Evolutionary conservation across 2,329 filamentous ascomycete species (phyloP).

Genomic region (Hirsutella thompsonii): DNA sequence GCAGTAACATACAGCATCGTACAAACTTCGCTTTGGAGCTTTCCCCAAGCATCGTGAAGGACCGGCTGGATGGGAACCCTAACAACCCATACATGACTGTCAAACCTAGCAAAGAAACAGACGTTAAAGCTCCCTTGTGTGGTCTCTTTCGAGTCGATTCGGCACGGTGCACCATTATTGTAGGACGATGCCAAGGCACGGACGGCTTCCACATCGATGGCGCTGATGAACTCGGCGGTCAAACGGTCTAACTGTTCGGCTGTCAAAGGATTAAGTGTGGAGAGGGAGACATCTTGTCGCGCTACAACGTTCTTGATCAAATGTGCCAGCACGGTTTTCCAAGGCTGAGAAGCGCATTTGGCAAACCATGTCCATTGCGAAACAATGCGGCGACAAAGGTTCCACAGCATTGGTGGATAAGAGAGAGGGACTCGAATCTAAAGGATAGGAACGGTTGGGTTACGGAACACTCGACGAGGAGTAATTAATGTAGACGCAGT

Average conservation of each 20-base stretch:
- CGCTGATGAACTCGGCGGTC: background rate
- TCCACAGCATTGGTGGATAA: too few relatives aligned
- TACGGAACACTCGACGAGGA: too few relatives aligned
- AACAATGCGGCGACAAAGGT: too few relatives aligned
- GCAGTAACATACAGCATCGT: background rate
- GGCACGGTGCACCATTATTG: background rate
- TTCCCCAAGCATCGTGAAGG: background rate
- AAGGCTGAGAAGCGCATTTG: too few relatives aligned
- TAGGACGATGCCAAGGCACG: background rate
- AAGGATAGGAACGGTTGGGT: too few relatives aligned
- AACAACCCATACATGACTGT: background rate
- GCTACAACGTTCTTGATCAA: too few relatives aligned
- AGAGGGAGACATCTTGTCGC: too few relatives aligned
- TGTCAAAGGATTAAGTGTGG: background rate
- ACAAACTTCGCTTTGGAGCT: background rate
- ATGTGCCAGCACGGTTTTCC: too few relatives aligned
- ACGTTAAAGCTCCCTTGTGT: background rate
- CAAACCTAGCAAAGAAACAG: background rate
- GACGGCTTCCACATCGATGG: background rate
- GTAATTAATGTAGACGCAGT: too few relatives aligned
- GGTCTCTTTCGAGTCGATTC: background rate
- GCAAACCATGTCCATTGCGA: too few relatives aligned
- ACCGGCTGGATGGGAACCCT: background rate
- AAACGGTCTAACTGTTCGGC: background rate
- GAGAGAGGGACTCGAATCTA: too few relatives aligned